These are phyloP conservation scores for Claviceps digitariae DNA, from an alignment of 2,329 filamentous ascomycete genomes.

Conservation along the genomic window DNA sequence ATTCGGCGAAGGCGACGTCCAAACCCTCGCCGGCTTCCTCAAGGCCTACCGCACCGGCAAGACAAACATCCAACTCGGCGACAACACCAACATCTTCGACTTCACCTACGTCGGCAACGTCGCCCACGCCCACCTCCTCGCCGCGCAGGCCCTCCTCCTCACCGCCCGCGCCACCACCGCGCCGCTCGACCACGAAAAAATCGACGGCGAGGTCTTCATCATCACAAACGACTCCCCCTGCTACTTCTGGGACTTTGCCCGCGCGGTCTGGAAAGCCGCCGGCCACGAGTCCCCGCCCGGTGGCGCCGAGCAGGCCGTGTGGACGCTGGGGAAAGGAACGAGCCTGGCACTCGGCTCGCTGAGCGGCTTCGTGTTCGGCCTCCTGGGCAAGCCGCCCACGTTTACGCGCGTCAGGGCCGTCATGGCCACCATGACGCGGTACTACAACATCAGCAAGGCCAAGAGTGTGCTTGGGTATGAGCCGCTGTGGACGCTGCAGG, in stretches of 20 bases:
- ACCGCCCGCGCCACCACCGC: conserved; percentile 41
- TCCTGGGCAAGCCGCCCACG: conserved; percentile 39
- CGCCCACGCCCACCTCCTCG: conserved; percentile 70
- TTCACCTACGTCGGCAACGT: conserved; percentile 53
- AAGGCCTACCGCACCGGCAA: conserved; percentile 54
- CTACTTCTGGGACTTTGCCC: conserved; percentile 82
- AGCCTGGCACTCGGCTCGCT: conserved; percentile 38
- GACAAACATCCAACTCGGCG: conserved; percentile 67
- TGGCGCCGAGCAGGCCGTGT: conserved; percentile 37
- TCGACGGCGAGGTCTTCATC: conserved; percentile 80
- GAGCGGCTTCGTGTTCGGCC: conserved; percentile 37
- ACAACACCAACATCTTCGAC: conserved; percentile 50
- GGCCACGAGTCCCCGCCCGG: conserved; percentile 26
- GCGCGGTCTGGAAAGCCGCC: conserved; percentile 58
- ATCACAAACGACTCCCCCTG: conserved; percentile 81
- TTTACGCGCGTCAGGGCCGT: conserved; percentile 47
- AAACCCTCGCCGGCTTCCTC: conserved; percentile 60
- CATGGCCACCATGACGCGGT: conserved; percentile 62
- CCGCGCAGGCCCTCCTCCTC: conserved; percentile 56
- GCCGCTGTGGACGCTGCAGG: conserved; percentile 52
- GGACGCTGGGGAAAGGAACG: conserved; percentile 37
- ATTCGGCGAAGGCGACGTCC: conserved; percentile 78
- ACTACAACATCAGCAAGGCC: conserved; percentile 67
- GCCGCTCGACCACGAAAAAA: conserved; percentile 57
- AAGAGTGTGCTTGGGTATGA: conserved; percentile 55